These are phyloP conservation scores for Picochlorum sp. DNA, from an alignment of 139 green algal genomes.

Conservation along the genomic window DNA sequence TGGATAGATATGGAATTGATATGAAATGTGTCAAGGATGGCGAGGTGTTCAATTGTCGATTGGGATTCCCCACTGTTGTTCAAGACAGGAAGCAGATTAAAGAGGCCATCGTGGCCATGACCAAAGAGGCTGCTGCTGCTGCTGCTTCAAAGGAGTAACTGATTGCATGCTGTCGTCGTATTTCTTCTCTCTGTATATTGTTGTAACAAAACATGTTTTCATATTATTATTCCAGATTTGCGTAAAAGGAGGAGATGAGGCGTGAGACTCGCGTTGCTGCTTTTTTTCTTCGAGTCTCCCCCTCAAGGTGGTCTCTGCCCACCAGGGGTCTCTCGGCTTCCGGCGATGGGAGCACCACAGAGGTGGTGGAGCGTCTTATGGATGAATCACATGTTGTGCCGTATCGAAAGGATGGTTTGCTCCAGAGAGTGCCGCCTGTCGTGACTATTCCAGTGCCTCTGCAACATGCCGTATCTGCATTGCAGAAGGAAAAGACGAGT, in stretches of 20 bases:
- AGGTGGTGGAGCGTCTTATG: too few relatives aligned
- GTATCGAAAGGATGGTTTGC: background rate
- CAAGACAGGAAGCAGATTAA: slow-evolving; percentile 59
- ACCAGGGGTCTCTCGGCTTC: too few relatives aligned
- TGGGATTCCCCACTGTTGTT: slow-evolving; percentile 44
- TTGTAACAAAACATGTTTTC: too few relatives aligned
- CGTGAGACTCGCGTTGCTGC: too few relatives aligned
- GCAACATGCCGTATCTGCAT: background rate
- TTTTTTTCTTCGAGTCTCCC: too few relatives aligned
- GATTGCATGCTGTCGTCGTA: background rate
- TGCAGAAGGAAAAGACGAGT: slow-evolving; percentile 6
- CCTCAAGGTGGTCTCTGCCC: too few relatives aligned
- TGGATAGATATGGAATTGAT: slow-evolving; percentile 67
- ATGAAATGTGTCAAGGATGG: slow-evolving; percentile 21
- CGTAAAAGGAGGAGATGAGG: background rate
- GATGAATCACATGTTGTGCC: too few relatives aligned
- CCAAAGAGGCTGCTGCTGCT: slow-evolving; percentile 30
- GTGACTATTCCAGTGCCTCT: background rate
- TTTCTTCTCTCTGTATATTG: too few relatives aligned
- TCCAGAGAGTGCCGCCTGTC: background rate
- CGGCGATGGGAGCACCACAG: too few relatives aligned
- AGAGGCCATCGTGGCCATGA: slow-evolving; percentile 65
- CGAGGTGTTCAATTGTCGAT: slow-evolving; percentile 38
- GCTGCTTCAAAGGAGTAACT: background rate
- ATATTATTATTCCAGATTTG: too few relatives aligned